Conservation (phyloP, 1,284 basidiomycete genomes). For the Sphagnurus paluster region DNA sequence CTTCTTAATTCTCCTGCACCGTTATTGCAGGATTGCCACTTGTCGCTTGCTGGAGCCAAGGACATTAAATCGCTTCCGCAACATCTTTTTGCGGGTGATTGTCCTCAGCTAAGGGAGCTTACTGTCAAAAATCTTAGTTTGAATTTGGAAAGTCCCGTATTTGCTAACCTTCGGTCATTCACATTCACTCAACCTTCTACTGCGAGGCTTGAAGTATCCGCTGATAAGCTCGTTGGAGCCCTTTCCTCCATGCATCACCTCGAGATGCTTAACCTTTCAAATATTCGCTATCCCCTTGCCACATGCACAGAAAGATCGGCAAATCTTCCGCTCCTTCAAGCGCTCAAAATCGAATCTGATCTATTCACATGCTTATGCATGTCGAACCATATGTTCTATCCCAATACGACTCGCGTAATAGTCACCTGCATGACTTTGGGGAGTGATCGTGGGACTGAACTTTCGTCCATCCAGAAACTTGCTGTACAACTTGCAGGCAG, state of each 20-base stretch:
- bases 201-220: not conserved
- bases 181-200: not conserved
- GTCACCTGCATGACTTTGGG: not conserved
- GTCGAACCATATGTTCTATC: not conserved
- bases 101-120: not conserved
- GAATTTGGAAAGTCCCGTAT: not conserved
- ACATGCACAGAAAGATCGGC: not conserved
- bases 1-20: not conserved
- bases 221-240: not conserved
- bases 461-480: not conserved
- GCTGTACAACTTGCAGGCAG: not conserved
- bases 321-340: not conserved
- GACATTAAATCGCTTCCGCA: not conserved
- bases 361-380: not conserved
- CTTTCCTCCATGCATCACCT: not conserved
- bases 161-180: not conserved
- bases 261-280: not conserved
- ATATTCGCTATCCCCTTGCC: not conserved
- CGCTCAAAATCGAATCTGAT: not conserved
- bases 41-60: not conserved
- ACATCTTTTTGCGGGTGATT: not conserved
- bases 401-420: not conserved
- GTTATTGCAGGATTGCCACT: not conserved
- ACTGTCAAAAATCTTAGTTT: not conserved
- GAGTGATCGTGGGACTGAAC: not conserved